Conservation (phyloP, 176 grass and related monocot species). For the Sorghum bicolor region Sorghum_bicolor_NCBIv3 NC_012870.2:16935501-16936000, state of each 20-base stretch:
- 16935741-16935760: background rate
- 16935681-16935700: background rate
- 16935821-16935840: constrained; percentile 1
- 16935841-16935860: background rate
- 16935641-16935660: too few relatives aligned
- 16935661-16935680: background rate
- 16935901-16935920: background rate
- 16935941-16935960: background rate
- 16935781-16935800: constrained; percentile 12
- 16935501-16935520: background rate
- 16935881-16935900: too few relatives aligned
- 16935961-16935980: background rate
- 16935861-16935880: background rate
- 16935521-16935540: background rate
- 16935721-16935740: constrained; percentile 17
- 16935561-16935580: background rate
- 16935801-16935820: background rate
- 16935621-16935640: background rate
- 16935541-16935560: background rate
- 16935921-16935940: background rate
- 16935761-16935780: constrained; percentile 6
- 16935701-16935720: background rate
- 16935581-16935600: background rate
- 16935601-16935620: background rate
- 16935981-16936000: background rate